Conservation (phyloP, 257 asterid species). For the Solanum dulcamara region DNA sequence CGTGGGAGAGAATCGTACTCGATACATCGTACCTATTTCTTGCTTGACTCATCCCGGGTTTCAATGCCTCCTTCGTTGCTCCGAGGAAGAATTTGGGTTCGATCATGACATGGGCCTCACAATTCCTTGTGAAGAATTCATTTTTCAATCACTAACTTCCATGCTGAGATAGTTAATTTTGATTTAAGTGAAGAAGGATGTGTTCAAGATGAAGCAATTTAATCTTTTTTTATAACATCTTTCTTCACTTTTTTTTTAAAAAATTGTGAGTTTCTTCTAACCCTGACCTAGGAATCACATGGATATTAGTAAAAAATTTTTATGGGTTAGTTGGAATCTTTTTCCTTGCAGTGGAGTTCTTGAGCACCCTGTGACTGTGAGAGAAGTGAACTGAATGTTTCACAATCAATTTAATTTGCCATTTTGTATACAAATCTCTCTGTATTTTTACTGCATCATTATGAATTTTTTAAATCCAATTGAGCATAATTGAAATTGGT, state of each 20-base stretch:
- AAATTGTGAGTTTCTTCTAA: not conserved
- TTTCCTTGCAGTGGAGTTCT: constrained; percentile 24
- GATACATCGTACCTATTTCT: not conserved
- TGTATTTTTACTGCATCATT: not conserved
- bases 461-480: not conserved
- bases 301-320: not conserved
- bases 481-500: not conserved
- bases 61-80: not conserved
- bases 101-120: constrained; percentile 2
- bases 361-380: constrained; percentile 10
- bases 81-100: constrained; percentile 8
- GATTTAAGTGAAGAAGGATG: constrained; percentile 3
- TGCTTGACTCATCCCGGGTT: not conserved
- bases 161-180: not conserved
- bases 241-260: not conserved
- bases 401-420: not conserved
- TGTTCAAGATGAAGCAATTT: constrained; percentile 8
- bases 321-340: not conserved
- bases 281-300: not conserved
- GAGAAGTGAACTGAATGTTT: not conserved
- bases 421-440: not conserved
- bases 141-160: not conserved
- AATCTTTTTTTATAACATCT: not conserved
- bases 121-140: not conserved
- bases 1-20: not conserved